Evolutionary conservation across 106 monocot species (phyloP), one percentile per base, ranked within the genome.

Genomic region (Amphibolis antarctica): DNA sequence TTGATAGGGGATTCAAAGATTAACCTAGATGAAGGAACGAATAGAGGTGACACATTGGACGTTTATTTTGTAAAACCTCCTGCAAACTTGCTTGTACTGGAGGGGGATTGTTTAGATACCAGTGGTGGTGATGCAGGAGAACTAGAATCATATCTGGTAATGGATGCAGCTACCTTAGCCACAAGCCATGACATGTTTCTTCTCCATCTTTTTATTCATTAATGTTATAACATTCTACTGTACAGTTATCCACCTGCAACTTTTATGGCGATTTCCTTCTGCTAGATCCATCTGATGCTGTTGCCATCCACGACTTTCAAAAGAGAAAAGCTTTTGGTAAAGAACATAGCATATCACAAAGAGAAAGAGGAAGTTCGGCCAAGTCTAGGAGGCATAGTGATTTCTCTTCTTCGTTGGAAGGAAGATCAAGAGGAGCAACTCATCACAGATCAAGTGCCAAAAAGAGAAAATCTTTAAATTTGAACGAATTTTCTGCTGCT

Each of bases 201-300:
- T 68, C 43, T 66, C 21, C 58, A 22, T 71, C 20, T 64, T 44
- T 26, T 10, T 26, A 9, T 49, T 30, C 56, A 18, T 63, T 62
- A 43, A 30, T 11, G 44, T 43, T 17, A 12, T 18, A 43, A 10
- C 18, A 60, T 60, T 46, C 19, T 44, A n/a, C 25, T 26, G 69
- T 80, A 70, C 79, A 94, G 94, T 76, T 94, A 62, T 85, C 93
- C 13, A 82, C 89, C 47, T 86, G 94, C 72, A 74, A 81, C 53
- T 86, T 86, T 56, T 94, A 75, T 64, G 77, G 67, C 54, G 94
- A 94, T 80, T 94, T 94, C 77, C 86, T 94, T 50, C 71, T 94
- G 29, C 70, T 94, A 66, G 94, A 94, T 71, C 86, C 94, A 18
- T 83, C 79, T 63, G 89, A 94, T 68, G 89, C 83, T 1, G 77